Base-by-base conservation (phyloP, 2,329 filamentous ascomycete species). In the Magnaporthiopsis rhizophila region DNA sequence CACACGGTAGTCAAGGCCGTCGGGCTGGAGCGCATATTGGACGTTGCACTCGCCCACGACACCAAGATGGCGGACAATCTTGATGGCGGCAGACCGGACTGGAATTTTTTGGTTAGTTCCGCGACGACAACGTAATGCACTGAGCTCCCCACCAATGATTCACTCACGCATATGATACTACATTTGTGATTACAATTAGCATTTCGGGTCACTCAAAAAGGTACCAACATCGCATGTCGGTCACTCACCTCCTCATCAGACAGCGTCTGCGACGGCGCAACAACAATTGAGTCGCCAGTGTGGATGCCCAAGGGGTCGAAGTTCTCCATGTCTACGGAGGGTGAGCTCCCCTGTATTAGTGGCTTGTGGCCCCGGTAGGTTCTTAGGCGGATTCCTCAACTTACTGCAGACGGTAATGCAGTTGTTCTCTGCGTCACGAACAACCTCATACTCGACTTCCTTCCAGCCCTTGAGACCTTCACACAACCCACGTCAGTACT, bases 21-120 rank as follows among this genome's bases (percentile, higher is more conserved):
- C 91, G 3, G 95, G 95, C 79, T 99, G 97, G 64, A 99, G 81
- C 5, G 95, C 95, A 73, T 98, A 99, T 76, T 99, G 95, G 67
- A 99, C 97, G 78, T 99, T 99, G 80, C 95, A 99, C 79, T 99
- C 95, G 75, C 95, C 95, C 61, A 99, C 93, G 65, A 99, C 95
- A 62, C 95, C 95, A 30, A 99, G 86, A 76, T 99, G 95, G 65
- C 95, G 89, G 73, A 99, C 97, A 73, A 98, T 93, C 72, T 97
- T 97, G 73, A 98, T 91, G 57, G 95, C 95, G 4, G 95, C 97
- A 8, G 94, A 97, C 69, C 95, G 89, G 38, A 99, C 62, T 63
- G 3, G 18, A n/a, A 45, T 45, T 11, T 11, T 11, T 32, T 26
- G 11, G 61, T 62, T n/a, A 63, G 34, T 18, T 11, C 58, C 15